A percentile compares a stretch with the other conserved stretches of the same genome.
These are phyloP conservation scores for Diaporthe humulicola DNA, from an alignment of 2,329 filamentous ascomycete species.

Conservation along the genomic window DNA sequence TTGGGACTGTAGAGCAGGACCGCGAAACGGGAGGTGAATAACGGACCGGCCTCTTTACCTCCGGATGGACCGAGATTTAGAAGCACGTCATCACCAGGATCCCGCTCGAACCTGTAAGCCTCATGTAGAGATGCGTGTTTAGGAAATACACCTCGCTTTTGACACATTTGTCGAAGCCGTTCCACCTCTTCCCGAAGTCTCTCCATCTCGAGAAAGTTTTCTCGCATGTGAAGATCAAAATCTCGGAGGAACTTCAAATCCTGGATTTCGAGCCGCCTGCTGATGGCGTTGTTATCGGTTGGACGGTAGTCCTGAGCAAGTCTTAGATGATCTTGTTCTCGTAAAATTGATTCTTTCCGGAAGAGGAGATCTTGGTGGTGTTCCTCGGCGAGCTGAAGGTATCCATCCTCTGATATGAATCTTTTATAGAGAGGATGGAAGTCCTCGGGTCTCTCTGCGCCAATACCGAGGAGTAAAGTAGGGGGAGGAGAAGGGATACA, in stretches of 20 bases:
- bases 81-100: slow-evolving; percentile 56
- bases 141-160: slow-evolving; percentile 57
- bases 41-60: slow-evolving; percentile 40
- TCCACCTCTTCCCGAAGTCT: slow-evolving; percentile 50
- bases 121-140: slow-evolving; percentile 56
- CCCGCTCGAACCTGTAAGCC: slow-evolving; percentile 55
- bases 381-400: slow-evolving; percentile 62
- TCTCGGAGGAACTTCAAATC: slow-evolving; percentile 60
- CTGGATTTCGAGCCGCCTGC: slow-evolving; percentile 49
- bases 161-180: slow-evolving; percentile 55
- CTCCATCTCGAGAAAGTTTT: slow-evolving; percentile 51
- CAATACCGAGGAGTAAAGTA: slow-evolving; percentile 46
- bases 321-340: slow-evolving; percentile 48
- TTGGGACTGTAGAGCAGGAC: slow-evolving; percentile 63
- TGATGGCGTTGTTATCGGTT: slow-evolving; percentile 40
- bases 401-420: slow-evolving; percentile 58
- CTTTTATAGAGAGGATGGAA: slow-evolving; percentile 62
- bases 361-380: slow-evolving; percentile 59
- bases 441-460: slow-evolving; percentile 46
- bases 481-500: slow-evolving; percentile 36
- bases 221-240: slow-evolving; percentile 54
- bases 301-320: slow-evolving; percentile 39
- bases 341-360: slow-evolving; percentile 54
- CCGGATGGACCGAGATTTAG: slow-evolving; percentile 48
- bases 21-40: slow-evolving; percentile 58